Evolutionary conservation across 2,329 filamentous ascomycete genomes (phyloP).

Genomic region (Achaetomium macrosporum): DNA sequence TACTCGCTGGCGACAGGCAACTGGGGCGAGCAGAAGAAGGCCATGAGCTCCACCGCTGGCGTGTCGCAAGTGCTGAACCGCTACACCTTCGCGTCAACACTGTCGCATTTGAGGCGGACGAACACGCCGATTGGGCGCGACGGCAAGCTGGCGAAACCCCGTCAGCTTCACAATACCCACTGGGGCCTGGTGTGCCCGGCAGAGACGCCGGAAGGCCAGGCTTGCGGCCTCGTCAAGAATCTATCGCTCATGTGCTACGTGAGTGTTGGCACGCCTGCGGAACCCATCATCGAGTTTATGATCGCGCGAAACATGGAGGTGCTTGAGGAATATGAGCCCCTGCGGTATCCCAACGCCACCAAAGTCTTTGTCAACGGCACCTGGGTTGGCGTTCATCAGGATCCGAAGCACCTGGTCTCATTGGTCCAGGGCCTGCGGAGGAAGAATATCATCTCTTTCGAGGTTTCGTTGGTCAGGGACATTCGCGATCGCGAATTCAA

Average conservation of each 20-base stretch:
- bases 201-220: conserved; percentile 96
- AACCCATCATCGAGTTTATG: conserved; percentile 93
- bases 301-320: conserved; percentile 93
- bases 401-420: conserved; percentile 77
- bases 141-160: conserved; percentile 95
- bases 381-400: conserved; percentile 93
- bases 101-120: conserved; percentile 93
- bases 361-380: conserved; percentile 98
- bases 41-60: conserved; percentile 87
- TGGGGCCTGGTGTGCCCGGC: conserved; percentile 97
- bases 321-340: conserved; percentile 87
- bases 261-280: conserved; percentile 85
- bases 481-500: conserved; percentile 98
- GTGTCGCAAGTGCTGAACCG: conserved; percentile 97
- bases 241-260: conserved; percentile 97
- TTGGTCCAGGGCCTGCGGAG: conserved; percentile 73
- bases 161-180: conserved; percentile 96
- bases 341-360: conserved; percentile 81
- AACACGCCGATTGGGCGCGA: conserved; percentile 97
- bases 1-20: conserved; percentile 97
- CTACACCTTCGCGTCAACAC: conserved; percentile 92
- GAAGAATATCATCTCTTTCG: conserved; percentile 77
- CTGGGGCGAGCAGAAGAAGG: conserved; percentile 99
- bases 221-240: conserved; percentile 97
- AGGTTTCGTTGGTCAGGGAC: conserved; percentile 91